Evolutionary conservation across 768 basidiomycete species (phyloP), one percentile per base, ranked within the genome.

Genomic region (Grammothele lineata): DNA sequence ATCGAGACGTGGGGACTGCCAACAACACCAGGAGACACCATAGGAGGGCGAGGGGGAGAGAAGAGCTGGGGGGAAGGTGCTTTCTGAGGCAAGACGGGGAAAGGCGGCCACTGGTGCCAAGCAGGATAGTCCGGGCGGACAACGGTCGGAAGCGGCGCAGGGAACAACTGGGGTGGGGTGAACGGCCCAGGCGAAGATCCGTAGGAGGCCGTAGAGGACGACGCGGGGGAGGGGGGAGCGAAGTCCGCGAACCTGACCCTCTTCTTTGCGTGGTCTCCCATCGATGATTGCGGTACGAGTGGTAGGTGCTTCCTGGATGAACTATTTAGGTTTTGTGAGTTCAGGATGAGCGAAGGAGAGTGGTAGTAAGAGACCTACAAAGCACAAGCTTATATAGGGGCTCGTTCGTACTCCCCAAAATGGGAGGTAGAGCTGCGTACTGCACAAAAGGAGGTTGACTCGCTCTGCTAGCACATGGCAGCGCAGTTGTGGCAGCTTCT

Each of bases 221-320:
- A 39, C 10, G 51, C 46, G 2, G 51, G 48, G 11, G 51, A 45
- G 14, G 38, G 42, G 24, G 39, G 14, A n/a, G n/a, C n/a, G n/a
- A n/a, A n/a, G 17, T 34, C 17, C 10, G 32, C 51, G 25, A 53
- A 53, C 4, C 51, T 37, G 25, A 53, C 51, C n/a, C 36, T 53
- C 39, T 53, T 53, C 41, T 30, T 38, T 18, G 26, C 35, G 9
- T 40, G 34, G 18, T 7, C 24, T 8, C 24, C 38, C 43, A 44
- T 50, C 14, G n/a, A n/a, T n/a, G n/a, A n/a, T n/a, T n/a, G n/a
- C n/a, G n/a, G n/a, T n/a, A n/a, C n/a, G n/a, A n/a, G n/a, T n/a
- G n/a, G n/a, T n/a, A n/a, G n/a, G n/a, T n/a, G 17, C n/a, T n/a
- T n/a, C n/a, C n/a, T 26, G 24, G 12, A 10, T 3, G 14, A 21